Evolutionary conservation across 257 asterid species (phyloP).

Genomic region (Parsonsia alboflavescens): DNA sequence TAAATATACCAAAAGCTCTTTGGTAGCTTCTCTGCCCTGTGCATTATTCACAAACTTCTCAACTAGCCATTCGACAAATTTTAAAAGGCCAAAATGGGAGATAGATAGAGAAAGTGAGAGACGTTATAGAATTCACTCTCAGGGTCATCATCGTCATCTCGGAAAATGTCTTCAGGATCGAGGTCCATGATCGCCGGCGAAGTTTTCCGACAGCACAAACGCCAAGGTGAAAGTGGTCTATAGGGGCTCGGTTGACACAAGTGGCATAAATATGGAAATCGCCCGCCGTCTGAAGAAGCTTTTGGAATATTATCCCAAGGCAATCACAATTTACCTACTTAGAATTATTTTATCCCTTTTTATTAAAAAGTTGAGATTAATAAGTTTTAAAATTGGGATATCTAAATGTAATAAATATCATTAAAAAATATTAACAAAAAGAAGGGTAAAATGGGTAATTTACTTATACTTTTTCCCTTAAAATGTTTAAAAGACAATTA

Average conservation of each 20-base stretch:
- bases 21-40: conserved; percentile 65
- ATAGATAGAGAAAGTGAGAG: neutral
- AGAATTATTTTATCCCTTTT: no score
- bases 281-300: neutral
- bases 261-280: neutral
- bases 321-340: no score
- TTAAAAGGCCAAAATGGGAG: neutral
- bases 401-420: no score
- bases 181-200: conserved; percentile 48
- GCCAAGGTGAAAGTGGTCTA: neutral
- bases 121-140: conserved; percentile 58
- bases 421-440: no score
- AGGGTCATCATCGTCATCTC: conserved; percentile 79
- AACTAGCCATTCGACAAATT: neutral
- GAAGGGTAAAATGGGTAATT: no score
- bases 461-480: no score
- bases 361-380: no score
- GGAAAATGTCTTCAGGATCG: conserved; percentile 85
- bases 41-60: conserved; percentile 1
- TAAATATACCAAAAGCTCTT: conserved; percentile 69
- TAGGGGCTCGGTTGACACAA: neutral
- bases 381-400: no score
- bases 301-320: neutral
- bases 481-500: no score
- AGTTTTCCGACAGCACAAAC: neutral